Conservation (phyloP, 108 stramenopile genomes). For the Mediolabrus comicus region DNA sequence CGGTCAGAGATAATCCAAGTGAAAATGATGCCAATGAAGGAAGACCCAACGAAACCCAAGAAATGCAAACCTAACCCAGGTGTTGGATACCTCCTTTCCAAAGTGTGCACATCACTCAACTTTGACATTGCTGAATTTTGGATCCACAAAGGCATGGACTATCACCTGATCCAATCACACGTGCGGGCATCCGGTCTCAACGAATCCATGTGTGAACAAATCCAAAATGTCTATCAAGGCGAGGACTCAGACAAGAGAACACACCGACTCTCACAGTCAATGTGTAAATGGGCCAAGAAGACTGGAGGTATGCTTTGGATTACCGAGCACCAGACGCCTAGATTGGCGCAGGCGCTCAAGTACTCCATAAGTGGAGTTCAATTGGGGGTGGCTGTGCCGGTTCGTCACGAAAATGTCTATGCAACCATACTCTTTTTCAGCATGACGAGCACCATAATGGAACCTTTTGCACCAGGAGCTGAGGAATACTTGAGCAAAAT, state of each 20-base stretch:
- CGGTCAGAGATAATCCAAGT: neutral
- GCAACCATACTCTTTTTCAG: neutral
- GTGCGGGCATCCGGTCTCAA: neutral
- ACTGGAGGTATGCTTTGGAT: neutral
- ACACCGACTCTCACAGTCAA: neutral
- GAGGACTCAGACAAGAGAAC: neutral
- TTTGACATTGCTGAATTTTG: constrained; percentile 1
- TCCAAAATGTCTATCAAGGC: neutral
- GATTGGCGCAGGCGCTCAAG: neutral
- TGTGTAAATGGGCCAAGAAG: constrained; percentile 1
- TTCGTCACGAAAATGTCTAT: neutral
- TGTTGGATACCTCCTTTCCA: neutral
- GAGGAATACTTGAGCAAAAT: neutral
- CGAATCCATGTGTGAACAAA: neutral
- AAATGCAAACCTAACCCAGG: neutral
- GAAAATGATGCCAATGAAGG: neutral
- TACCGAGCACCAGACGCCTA: neutral
- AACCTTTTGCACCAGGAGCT: neutral
- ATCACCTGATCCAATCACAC: neutral
- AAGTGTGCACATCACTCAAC: neutral
- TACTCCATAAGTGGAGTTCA: neutral
- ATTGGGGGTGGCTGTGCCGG: neutral
- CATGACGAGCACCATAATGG: neutral
- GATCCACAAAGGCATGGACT: neutral
- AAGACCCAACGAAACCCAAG: neutral